Base-by-base conservation (phyloP, 805 yeast species). In the Candida ipomoeae region DNA sequence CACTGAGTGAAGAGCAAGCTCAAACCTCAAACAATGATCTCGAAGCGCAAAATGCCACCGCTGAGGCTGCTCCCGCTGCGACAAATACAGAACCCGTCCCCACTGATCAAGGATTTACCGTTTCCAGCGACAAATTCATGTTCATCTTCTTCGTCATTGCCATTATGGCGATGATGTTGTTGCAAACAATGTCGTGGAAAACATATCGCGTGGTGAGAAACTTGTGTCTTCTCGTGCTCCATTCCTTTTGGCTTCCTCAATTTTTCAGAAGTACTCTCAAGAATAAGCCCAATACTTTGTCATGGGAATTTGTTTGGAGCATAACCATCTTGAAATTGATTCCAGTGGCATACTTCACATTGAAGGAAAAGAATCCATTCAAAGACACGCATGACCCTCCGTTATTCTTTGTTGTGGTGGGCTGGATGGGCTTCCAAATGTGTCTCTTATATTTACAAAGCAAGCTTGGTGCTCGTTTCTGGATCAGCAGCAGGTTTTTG, bases 191-290 rank as follows among this genome's bases (percentile, higher is more conserved):
- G 77, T 85, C 80, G 42, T 87, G 94, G 95, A 83, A 90, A 38
- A 72, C 72, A 36, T 69, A 96, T 49, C 65, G 64, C 26, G 57
- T 71, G 1, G 80, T 84, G 59, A 96, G 89, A 62, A 81, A 78
- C 49, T 46, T 77, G 4, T 67, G 79, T 1, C 63, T 85, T 8
- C 52, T 82, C 1, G 45, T 75, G 1, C 58, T 85, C 29, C 86
- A 83, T 63, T 86, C 96, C 1, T 84, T 80, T 57, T 90, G 97
- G 97, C 57, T 87, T 14, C 97, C 97, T 1, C 98, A 91, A 65
- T 84, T 88, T 40, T 83, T 83, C 58, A 75, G 97, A 63, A 89
- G 89, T 62, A 80, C 84, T 2, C 64, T 83, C 29, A 77, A 88
- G 47, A 92, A 91, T 18, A 75, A 89, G 49, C 74, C 80, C 49